These are phyloP conservation scores for Flaveria trinervia DNA, from an alignment of 129 eudicot genomes.

Conservation along the genomic window DNA sequence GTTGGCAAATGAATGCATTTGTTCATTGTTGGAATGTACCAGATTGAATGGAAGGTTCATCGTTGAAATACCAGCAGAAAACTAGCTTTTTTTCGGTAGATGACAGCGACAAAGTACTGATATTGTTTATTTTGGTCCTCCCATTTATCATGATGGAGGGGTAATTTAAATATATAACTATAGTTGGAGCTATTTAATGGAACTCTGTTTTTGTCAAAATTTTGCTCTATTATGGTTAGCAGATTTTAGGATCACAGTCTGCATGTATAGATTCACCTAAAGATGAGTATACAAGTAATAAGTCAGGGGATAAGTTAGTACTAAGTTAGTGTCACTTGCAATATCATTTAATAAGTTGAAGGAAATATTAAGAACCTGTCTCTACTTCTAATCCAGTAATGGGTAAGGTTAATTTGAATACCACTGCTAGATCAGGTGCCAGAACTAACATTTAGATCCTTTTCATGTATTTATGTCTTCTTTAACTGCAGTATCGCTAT, in stretches of 20 bases:
- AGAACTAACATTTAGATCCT: background rate
- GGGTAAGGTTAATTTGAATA: background rate
- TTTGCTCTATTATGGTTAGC: background rate
- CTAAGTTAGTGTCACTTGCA: background rate
- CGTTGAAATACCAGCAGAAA: background rate
- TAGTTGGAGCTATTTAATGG: background rate
- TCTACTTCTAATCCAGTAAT: background rate
- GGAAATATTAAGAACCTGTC: background rate
- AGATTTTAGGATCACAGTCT: background rate
- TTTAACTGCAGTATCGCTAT: background rate
- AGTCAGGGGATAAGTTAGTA: background rate
- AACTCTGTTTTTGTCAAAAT: background rate
- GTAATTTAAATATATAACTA: background rate
- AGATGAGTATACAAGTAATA: background rate
- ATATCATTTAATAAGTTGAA: background rate
- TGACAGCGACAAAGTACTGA: background rate
- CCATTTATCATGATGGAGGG: background rate
- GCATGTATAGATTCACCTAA: background rate
- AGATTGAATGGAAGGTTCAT: conserved; percentile 1
- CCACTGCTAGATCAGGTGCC: background rate
- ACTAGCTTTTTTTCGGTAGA: background rate
- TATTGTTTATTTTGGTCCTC: background rate
- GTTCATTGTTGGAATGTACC: background rate
- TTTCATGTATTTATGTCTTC: background rate
- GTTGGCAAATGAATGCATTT: background rate